Evolutionary conservation across 1,139 yeast genomes (phyloP).

Genomic region (Candida mesenterica): DNA sequence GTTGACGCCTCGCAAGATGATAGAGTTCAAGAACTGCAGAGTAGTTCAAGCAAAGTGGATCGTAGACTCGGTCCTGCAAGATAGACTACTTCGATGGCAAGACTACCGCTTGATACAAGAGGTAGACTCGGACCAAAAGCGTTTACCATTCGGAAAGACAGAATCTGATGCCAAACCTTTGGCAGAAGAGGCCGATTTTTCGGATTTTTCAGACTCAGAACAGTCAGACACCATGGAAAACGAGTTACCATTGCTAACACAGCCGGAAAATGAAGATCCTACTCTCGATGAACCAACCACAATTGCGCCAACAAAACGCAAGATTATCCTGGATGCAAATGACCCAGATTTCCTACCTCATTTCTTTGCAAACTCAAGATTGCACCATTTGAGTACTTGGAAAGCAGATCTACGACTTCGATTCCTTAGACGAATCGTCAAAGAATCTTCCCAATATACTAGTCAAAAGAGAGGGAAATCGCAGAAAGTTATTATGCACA

Average conservation of each 20-base stretch:
- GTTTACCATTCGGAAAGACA: slow-evolving; percentile 29
- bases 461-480: slow-evolving; percentile 6
- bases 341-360: slow-evolving; percentile 71
- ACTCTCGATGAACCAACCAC: no score
- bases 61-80: slow-evolving; percentile 53
- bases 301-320: no score
- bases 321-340: slow-evolving; percentile 52
- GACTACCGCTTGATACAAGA: slow-evolving; percentile 56
- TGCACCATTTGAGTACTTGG: slow-evolving; percentile 89
- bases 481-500: slow-evolving; percentile 55
- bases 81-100: slow-evolving; percentile 62
- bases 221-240: slow-evolving; percentile 2
- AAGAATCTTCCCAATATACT: slow-evolving; percentile 11
- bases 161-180: slow-evolving; percentile 10
- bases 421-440: slow-evolving; percentile 47
- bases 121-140: slow-evolving; percentile 49
- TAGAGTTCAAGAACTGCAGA: slow-evolving; percentile 62
- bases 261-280: slow-evolving; percentile 13
- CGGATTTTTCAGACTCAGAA: slow-evolving; percentile 1
- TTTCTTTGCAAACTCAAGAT: slow-evolving; percentile 77
- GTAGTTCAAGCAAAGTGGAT: slow-evolving; percentile 89
- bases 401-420: slow-evolving; percentile 69
- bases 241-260: slow-evolving; percentile 20
- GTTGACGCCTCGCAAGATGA: slow-evolving; percentile 71
- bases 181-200: slow-evolving; percentile 6